Percentiles rank a stretch among this genome's conserved stretches.
Evolutionary conservation across 306 rosid genomes (phyloP).

Genomic region (Glycine tomentella): DNA sequence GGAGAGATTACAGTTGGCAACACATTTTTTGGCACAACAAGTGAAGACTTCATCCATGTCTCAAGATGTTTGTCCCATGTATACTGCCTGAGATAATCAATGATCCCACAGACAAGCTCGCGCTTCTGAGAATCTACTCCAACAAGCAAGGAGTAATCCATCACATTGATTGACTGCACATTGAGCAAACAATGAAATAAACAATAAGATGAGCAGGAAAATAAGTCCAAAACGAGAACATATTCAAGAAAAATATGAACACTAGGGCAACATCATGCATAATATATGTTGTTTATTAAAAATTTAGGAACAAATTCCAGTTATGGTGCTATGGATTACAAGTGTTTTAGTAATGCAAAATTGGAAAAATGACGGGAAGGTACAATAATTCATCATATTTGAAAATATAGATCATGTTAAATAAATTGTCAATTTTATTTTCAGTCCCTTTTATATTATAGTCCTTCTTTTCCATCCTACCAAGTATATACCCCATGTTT

Average conservation of each 20-base stretch:
- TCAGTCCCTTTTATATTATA: background rate
- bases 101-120: constrained; percentile 95
- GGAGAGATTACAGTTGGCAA: constrained; percentile 95
- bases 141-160: constrained; percentile 96
- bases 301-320: too few species aligned
- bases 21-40: constrained; percentile 77
- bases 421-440: constrained; percentile 15
- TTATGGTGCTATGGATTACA: background rate
- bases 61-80: constrained; percentile 99
- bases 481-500: background rate
- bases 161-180: constrained; percentile 89
- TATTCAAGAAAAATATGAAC: constrained; percentile 15
- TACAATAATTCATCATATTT: background rate
- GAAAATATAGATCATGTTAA: constrained; percentile 15
- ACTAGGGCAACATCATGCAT: background rate
- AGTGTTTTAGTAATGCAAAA: background rate
- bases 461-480: too few species aligned
- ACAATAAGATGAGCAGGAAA: constrained; percentile 27
- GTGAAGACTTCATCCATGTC: constrained; percentile 98
- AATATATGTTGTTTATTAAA: too few species aligned
- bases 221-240: background rate
- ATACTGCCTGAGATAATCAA: constrained; percentile 97
- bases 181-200: constrained; percentile 29
- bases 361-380: background rate
- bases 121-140: constrained; percentile 82